These are phyloP conservation scores for Malassezia obtusa DNA, from an alignment of 1,284 basidiomycete species.

Conservation along the genomic window DNA sequence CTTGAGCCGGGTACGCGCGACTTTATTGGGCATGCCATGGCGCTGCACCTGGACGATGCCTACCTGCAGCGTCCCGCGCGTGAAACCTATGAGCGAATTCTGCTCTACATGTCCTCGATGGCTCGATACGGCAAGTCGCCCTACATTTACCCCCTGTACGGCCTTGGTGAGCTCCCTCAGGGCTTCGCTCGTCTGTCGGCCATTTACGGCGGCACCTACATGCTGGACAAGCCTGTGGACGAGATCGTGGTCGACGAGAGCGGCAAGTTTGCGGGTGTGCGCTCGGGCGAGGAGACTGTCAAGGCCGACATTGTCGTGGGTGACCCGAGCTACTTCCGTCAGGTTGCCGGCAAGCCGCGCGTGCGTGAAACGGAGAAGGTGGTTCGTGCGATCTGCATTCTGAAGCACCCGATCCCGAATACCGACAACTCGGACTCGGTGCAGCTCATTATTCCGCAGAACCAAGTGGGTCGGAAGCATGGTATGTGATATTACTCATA, in stretches of 20 bases:
- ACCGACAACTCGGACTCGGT: constrained; percentile 82
- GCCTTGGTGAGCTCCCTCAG: constrained; percentile 95
- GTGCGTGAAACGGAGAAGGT: constrained; percentile 85
- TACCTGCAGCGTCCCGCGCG: constrained; percentile 88
- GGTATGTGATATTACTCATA: constrained; percentile 54
- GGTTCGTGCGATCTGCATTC: constrained; percentile 89
- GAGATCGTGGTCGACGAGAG: constrained; percentile 68
- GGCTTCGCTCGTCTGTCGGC: constrained; percentile 89
- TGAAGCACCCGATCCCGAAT: constrained; percentile 96
- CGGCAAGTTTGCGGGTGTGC: constrained; percentile 88
- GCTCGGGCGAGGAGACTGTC: constrained; percentile 79
- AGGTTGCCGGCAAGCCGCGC: constrained; percentile 56
- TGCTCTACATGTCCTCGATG: constrained; percentile 97
- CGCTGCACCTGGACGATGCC: constrained; percentile 90
- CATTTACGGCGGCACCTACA: constrained; percentile 99
- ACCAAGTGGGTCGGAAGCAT: constrained; percentile 87
- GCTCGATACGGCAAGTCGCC: constrained; percentile 98
- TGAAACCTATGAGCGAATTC: constrained; percentile 82
- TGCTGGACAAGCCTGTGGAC: constrained; percentile 93
- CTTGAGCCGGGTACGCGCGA: constrained; percentile 95
- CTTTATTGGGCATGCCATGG: constrained; percentile 99
- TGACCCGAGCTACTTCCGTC: constrained; percentile 84
- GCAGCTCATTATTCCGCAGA: constrained; percentile 98
- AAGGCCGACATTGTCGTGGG: constrained; percentile 97
- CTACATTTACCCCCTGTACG: constrained; percentile 98